Percentiles rank a stretch among this genome's conserved stretches.
Evolutionary conservation across 2,329 filamentous ascomycete genomes (phyloP).

Genomic region (Penicillium sclerotigenum): DNA sequence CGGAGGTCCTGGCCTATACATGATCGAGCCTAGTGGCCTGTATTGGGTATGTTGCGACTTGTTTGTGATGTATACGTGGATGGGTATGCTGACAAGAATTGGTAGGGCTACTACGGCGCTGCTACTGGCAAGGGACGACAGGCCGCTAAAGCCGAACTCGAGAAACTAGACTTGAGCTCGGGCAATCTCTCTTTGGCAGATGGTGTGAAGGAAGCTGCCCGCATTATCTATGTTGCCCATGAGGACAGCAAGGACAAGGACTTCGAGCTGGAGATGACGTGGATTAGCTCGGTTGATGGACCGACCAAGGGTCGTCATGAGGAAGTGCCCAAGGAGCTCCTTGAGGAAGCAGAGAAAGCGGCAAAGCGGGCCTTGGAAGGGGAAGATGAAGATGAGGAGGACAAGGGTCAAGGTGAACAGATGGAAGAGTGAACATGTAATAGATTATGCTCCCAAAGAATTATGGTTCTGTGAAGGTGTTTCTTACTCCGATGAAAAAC

Average conservation of each 20-base stretch:
- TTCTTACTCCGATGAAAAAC: neutral
- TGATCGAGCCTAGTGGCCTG: constrained; percentile 95
- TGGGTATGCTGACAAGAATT: constrained; percentile 22
- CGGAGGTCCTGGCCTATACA: constrained; percentile 92
- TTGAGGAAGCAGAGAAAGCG: constrained; percentile 87
- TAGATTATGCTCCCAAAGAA: constrained; percentile 20
- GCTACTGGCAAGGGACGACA: constrained; percentile 96
- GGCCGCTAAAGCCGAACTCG: constrained; percentile 94
- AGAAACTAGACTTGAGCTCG: constrained; percentile 87
- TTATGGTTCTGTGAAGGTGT: constrained; percentile 14
- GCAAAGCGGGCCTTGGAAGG: constrained; percentile 87
- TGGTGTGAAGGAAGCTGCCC: constrained; percentile 90
- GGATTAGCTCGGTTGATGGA: constrained; percentile 81
- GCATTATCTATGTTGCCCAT: constrained; percentile 96
- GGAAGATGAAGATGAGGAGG: constrained; percentile 78
- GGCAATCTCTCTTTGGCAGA: constrained; percentile 75
- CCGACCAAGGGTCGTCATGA: constrained; percentile 90
- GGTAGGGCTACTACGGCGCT: constrained; percentile 87
- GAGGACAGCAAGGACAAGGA: constrained; percentile 99
- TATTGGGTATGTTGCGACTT: constrained; percentile 69
- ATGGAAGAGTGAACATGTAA: constrained; percentile 73
- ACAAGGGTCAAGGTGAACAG: constrained; percentile 65
- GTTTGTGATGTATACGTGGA: neutral
- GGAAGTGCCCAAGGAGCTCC: constrained; percentile 85
- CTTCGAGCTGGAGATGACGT: constrained; percentile 98